Evolutionary conservation across 768 basidiomycete species (phyloP), one percentile per base, ranked within the genome.

Genomic region (Boletus sp.): DNA sequence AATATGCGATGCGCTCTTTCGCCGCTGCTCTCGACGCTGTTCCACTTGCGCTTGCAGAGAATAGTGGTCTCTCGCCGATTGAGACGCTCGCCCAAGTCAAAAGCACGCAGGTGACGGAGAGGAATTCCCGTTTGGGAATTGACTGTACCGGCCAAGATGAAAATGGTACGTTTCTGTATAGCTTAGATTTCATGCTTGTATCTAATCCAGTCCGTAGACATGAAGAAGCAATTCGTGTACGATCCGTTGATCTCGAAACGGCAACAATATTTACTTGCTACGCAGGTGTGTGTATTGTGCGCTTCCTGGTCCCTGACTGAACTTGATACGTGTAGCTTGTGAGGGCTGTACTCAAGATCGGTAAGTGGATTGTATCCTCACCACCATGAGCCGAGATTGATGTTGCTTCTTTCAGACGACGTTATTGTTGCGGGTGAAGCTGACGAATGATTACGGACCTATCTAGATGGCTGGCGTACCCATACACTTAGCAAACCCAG

Each of bases 1-100:
- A 99, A 77, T 99, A 99, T 67, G 97, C 97, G 3, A 98, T 99
- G 95, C 88, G 96, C 46, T 95, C 97, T n/a, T 99, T 98, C 70
- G 82, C 97, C 4, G 90, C 91, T 33, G 96, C 97, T 14, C 77
- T 99, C 8, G 97, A 99, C 64, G 82, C 93, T n/a, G 76, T 98
- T 46, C 97, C 97, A 4, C 82, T 99, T 13, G 97, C 97, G 5
- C 79, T 99, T 11, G 97, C 97, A 14, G 97, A 99, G 74, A 99
- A 99, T 79, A 96, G 93, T 56, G 97, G 97, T 50, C 73, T 98
- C 41, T 87, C 90, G 14, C 97, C 97, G 11, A 99, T 99, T 56
- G 94, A 96, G 73, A 97, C 94, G 6, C 80, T 99, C n/a, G 86
- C 97, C 2, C 88, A 94, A 54, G 89, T 99, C 50, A 95, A 94